phyloP scores from a whole-genome alignment of 1,284 basidiomycete species.

The Sporisorium sorghi region DNA sequence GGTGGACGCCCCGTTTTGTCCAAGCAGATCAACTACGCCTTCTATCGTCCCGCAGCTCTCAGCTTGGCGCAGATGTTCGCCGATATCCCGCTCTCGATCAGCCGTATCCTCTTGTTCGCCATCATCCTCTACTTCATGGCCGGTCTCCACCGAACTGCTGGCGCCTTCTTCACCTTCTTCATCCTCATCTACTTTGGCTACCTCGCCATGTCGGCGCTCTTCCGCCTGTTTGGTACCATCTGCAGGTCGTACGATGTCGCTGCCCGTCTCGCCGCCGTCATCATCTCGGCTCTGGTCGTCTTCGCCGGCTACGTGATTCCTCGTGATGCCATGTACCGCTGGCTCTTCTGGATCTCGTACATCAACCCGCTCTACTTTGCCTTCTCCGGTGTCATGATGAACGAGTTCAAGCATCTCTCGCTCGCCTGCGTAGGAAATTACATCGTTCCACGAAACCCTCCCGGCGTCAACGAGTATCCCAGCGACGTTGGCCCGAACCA shows the following conservation, averaged over 20 bases:
- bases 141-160: conserved; percentile 73
- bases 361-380: conserved; percentile 72
- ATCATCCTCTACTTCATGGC: conserved; percentile 78
- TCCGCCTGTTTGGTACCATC: conserved; percentile 75
- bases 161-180: conserved; percentile 66
- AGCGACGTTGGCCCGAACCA: conserved; percentile 39
- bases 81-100: conserved; percentile 77
- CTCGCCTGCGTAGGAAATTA: conserved; percentile 51
- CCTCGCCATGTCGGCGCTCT: conserved; percentile 70
- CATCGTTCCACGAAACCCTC: conserved; percentile 51
- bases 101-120: conserved; percentile 73
- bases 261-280: conserved; percentile 73
- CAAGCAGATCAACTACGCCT: conserved; percentile 72
- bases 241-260: conserved; percentile 49
- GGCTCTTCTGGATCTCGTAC: conserved; percentile 70
- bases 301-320: conserved; percentile 81
- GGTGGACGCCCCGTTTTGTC: conserved; percentile 79
- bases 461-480: conserved; percentile 33
- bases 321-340: conserved; percentile 61
- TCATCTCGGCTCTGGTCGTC: conserved; percentile 75
- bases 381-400: conserved; percentile 74
- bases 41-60: conserved; percentile 70
- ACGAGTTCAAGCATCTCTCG: conserved; percentile 71
- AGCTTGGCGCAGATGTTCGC: conserved; percentile 78
- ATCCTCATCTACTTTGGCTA: conserved; percentile 57